Evolutionary conservation across 306 rosid genomes (phyloP), one percentile per base, ranked within the genome.

Genomic region (Pyrus pyrifolia): DNA sequence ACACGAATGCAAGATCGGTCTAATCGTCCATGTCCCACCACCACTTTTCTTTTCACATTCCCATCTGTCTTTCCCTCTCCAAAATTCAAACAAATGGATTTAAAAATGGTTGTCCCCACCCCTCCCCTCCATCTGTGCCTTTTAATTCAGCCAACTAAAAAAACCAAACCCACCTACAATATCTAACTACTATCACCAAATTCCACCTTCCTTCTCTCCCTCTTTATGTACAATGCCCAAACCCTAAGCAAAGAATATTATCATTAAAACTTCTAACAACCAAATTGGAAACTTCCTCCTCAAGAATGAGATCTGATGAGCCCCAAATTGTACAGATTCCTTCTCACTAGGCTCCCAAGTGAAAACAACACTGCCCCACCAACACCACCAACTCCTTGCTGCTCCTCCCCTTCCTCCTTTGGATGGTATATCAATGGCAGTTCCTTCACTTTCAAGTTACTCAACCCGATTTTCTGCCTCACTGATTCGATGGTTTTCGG

Each of bases 301-400:
- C 67, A 92, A 67, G 97, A 95, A 76, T 88, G 91, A 12, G 97
- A 90, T 77, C 89, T 87, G 82, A 95, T 91, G 68, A 91, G 82
- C 53, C 99, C 99, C 89, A 92, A 87, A 83, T 85, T 87, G 86
- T 81, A 89, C 0, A 95, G 91, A 83, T 95, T 95, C 87, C 96
- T 90, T 78, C 87, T 90, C 81, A 95, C 89, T 60, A 95, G 78
- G 90, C 92, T 92, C 78, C 99, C 97, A 40, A 95, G 89, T 40
- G 93, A 89, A 30, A 91, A 81, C 82, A 92, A 76, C 80, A 92
- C 96, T 12, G 99, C 87, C 79, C 98, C 98, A 73, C 98, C 98
- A 71, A 80, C 88, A 7, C 82, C 72, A 73, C 98, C 98, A 71
- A 80, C 88, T 9, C 82, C 72, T 72, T 83, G 82, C 74, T 84